Percentiles rank a stretch among this genome's conserved stretches.
Conservation (phyloP, 345 rosid species). For the Pseudoturritis turrita region DNA sequence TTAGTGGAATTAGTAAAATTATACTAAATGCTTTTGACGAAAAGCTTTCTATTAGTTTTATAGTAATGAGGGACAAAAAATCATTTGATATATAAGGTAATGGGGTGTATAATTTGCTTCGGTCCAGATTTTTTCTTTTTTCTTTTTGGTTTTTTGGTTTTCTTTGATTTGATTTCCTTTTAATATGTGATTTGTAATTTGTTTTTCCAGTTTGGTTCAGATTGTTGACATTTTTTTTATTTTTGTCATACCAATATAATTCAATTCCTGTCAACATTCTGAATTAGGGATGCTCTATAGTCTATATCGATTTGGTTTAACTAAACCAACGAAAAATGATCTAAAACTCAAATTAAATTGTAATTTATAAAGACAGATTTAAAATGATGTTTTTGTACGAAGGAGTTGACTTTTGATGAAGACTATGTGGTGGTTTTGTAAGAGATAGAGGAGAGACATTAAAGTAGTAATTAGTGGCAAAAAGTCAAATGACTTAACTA, state of each 20-base stretch:
- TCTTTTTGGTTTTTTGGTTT: not conserved
- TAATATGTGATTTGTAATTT: not conserved
- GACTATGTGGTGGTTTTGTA: conserved; percentile 23
- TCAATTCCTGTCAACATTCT: not conserved
- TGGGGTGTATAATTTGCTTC: not conserved
- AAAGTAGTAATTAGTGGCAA: not conserved
- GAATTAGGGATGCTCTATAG: not conserved
- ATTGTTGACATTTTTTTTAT: not conserved
- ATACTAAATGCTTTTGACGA: conserved; percentile 9
- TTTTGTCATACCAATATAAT: not conserved
- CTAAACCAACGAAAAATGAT: conserved; percentile 1
- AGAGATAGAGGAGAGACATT: conserved; percentile 10
- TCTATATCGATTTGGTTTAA: conserved; percentile 15
- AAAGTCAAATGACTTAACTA: conserved; percentile 29
- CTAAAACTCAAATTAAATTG: not conserved
- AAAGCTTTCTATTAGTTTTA: not conserved
- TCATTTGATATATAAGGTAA: not conserved
- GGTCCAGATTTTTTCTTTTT: not conserved
- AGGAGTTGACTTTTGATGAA: conserved; percentile 25
- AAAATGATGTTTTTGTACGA: not conserved
- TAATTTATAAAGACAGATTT: not conserved
- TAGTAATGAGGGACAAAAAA: not conserved
- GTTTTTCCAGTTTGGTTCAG: not conserved
- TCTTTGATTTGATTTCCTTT: not conserved
- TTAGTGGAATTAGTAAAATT: conserved; percentile 34